These are phyloP conservation scores for Echium plantagineum DNA, from an alignment of 257 asterid genomes.

Conservation along the genomic window DNA sequence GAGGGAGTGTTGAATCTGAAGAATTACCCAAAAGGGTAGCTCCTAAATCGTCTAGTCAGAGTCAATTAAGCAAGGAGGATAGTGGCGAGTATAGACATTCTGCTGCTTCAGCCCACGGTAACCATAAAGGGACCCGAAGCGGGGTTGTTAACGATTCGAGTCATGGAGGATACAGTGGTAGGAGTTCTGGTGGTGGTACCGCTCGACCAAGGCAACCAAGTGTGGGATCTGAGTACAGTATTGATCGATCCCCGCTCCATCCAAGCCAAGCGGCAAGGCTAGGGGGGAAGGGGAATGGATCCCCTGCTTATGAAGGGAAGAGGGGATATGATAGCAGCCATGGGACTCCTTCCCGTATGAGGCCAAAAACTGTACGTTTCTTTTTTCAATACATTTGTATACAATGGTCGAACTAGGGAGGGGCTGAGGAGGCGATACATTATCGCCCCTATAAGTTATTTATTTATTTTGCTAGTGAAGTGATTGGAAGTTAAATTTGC, in stretches of 20 bases:
- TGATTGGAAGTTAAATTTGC: conserved; percentile 6
- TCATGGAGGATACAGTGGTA: conserved; percentile 21
- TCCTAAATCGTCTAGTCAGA: conserved; percentile 26
- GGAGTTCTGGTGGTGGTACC: conserved; percentile 34
- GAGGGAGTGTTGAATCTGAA: conserved; percentile 16
- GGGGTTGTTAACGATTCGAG: conserved; percentile 24
- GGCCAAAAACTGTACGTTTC: conserved; percentile 45
- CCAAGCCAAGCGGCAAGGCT: conserved; percentile 43
- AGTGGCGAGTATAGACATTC: conserved; percentile 23
- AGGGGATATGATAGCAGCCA: conserved; percentile 38
- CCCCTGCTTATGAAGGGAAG: conserved; percentile 59
- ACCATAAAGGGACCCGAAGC: conserved; percentile 17
- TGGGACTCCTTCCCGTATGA: conserved; percentile 42
- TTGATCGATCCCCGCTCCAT: conserved; percentile 64
- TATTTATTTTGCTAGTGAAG: neutral
- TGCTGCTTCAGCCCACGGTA: conserved; percentile 27
- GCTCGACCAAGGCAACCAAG: conserved; percentile 30
- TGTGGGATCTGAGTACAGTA: conserved; percentile 51
- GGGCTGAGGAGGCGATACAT: neutral
- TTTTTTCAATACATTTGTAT: neutral
- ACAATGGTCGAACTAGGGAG: neutral
- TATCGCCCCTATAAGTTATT: neutral
- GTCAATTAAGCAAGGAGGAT: conserved; percentile 32
- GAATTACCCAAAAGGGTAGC: conserved; percentile 29
- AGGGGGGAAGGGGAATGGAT: conserved; percentile 31